Evolutionary conservation across 306 rosid genomes (phyloP).

Genomic region (Hylodesmum podocarpum): DNA sequence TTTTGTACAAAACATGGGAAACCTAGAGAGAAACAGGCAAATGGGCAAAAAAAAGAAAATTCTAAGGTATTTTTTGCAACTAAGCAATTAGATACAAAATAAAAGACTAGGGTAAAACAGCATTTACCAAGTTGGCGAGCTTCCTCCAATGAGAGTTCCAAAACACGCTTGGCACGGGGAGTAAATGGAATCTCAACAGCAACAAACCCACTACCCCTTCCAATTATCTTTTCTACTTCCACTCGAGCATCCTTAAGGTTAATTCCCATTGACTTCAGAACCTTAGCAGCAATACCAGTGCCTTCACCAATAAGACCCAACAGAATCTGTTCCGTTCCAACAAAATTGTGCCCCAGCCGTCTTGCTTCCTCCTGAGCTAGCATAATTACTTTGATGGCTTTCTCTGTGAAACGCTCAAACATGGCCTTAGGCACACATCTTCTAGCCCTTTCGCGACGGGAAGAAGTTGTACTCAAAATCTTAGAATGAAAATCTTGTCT

Average conservation of each 20-base stretch:
- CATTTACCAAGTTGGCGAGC: constrained; percentile 79
- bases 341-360: constrained; percentile 88
- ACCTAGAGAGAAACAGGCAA: neutral
- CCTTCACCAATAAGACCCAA: constrained; percentile 92
- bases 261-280: constrained; percentile 84
- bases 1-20: neutral
- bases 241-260: constrained; percentile 89
- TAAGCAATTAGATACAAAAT: neutral
- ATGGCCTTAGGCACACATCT: constrained; percentile 72
- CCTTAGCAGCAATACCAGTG: constrained; percentile 89
- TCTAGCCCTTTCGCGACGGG: constrained; percentile 48
- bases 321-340: constrained; percentile 91
- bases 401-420: constrained; percentile 96
- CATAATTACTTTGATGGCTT: constrained; percentile 88
- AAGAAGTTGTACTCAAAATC: constrained; percentile 50
- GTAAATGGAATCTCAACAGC: constrained; percentile 94
- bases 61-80: neutral
- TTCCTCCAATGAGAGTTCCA: constrained; percentile 90
- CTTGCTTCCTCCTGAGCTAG: constrained; percentile 94
- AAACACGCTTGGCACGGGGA: constrained; percentile 88
- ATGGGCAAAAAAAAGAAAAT: neutral
- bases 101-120: neutral
- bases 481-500: constrained; percentile 51
- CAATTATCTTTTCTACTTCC: constrained; percentile 90
- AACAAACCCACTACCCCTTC: constrained; percentile 93